These are phyloP conservation scores for Zygotorulaspora danielsina DNA, from an alignment of 805 yeast species.

Conservation along the genomic window DNA sequence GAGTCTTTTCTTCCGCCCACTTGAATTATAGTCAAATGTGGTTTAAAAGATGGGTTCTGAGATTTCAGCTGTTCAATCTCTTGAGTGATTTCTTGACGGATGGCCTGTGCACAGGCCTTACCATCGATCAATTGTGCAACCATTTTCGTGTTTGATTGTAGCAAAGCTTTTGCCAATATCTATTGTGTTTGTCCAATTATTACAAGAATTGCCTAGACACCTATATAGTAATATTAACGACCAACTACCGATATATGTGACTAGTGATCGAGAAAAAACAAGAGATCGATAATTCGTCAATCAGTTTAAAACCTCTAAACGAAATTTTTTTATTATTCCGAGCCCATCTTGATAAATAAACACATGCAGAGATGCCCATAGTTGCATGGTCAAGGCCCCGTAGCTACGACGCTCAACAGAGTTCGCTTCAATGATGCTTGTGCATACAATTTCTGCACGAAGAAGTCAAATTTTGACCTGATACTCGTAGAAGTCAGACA, in stretches of 20 bases:
- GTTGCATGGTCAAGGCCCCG: not conserved
- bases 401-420: not conserved
- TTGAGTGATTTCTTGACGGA: constrained; percentile 49
- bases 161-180: too few species aligned
- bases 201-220: not conserved
- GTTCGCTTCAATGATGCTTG: not conserved
- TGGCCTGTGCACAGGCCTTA: constrained; percentile 48
- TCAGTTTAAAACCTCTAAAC: too few species aligned
- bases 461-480: not conserved
- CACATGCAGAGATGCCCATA: not conserved
- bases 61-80: constrained; percentile 47
- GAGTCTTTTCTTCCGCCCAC: constrained; percentile 91
- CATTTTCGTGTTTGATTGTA: too few species aligned
- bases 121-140: constrained; percentile 49
- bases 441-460: not conserved
- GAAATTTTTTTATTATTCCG: not conserved
- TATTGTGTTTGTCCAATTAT: not conserved
- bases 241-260: too few species aligned
- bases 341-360: not conserved
- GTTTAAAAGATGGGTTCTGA: constrained; percentile 52
- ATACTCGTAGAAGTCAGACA: constrained; percentile 1
- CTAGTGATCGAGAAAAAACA: too few species aligned
- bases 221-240: not conserved
- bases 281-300: too few species aligned
- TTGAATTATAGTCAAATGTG: constrained; percentile 78